Evolutionary conservation across 169 alveolate genomes (phyloP), one percentile per base, ranked within the genome.

Genomic region (Babesia bovis): DNA sequence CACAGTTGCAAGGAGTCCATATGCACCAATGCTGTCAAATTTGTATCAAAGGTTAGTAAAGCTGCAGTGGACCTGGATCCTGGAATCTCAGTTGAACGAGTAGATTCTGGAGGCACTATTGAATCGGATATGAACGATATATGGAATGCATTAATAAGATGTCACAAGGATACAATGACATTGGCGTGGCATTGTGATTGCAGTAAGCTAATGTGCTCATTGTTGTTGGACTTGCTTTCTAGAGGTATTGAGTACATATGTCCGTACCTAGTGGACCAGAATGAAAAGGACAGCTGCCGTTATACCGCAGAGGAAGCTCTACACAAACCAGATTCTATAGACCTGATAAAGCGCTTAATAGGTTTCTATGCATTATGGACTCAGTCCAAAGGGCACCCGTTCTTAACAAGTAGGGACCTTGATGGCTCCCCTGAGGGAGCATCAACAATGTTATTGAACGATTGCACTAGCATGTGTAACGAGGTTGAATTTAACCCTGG

Each of bases 361-460:
- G 57, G 70, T 19, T 60, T n/a, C 57, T 60, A 41, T 19, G 53
- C 36, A 21, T 41, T 41, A 28, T 60, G 70, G 70, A 38, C 13
- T 9, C n/a, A 38, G 13, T 38, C 45, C 7, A 38, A 38, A 38
- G 45, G 45, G 13, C n/a, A 38, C n/a, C 45, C 45, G 45, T 9
- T 38, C 7, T 38, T 38, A 13, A 13, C 45, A 38, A 9, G n/a
- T 38, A 38, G 45, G 13, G 13, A 9, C 13, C 45, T 38, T 7
- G 45, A 38, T 13, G 13, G 13, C 45, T 38, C 45, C n/a, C 13
- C 13, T 7, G 45, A 7, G 13, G 13, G n/a, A 7, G 13, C 45
- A 9, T 7, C 13, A 13, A 38, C 13, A 38, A 13, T 9, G n/a
- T 13, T 9, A 7, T 9, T 38, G n/a, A 38, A 7, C 7, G 7